Evolutionary conservation across 345 rosid species (phyloP), one percentile per base, ranked within the genome.

Genomic region (Brassica nigra): DNA sequence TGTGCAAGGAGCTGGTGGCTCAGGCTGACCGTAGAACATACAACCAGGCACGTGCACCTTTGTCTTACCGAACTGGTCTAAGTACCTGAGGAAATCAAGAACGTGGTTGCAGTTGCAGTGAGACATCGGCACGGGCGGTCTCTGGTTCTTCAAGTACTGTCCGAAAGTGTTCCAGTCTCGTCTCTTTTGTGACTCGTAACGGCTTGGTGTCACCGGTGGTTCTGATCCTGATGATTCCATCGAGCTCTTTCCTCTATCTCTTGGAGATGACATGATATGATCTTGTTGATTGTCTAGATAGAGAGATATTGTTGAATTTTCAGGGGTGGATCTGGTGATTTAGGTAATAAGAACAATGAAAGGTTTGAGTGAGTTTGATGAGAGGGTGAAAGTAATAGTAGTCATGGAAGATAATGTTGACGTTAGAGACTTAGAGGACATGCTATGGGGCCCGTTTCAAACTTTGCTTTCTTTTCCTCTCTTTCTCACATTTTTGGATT

Each of bases 1-100:
- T 4, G 95, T 86, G 77, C 97, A 92, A 20, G 97, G 94, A 33
- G 94, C 96, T 5, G 97, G 97, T 0, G 97, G 97, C 75, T 90
- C 96, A 1, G 97, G 97, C 80, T 89, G 92, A 0, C 97, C 97
- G 16, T 83, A 92, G 78, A 90, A 92, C 82, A 88, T 85, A 82
- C 97, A 92, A 0, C 92, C 92, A 75, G 88, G 90, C 6, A 88
- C 76, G 78, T 91, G 95, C 42, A 91, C 95, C 78, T 89, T 90
- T 5, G 95, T 90, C 84, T 91, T 91, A n/a, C 96, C 96, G 37
- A 91, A 91, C 83, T 91, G 96, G 75, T 91, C 96, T 14, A 91
- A 85, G 81, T 90, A 90, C 30, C 91, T 78, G 57, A 90, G 89
- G 77, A 91, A 91, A 29, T 91, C 90, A 47, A 91, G 88, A 23